A percentile compares a stretch with the other conserved stretches of the same genome.
These are phyloP conservation scores for Mycena chlorophos DNA, from an alignment of 768 basidiomycete genomes.

Conservation along the genomic window DNA sequence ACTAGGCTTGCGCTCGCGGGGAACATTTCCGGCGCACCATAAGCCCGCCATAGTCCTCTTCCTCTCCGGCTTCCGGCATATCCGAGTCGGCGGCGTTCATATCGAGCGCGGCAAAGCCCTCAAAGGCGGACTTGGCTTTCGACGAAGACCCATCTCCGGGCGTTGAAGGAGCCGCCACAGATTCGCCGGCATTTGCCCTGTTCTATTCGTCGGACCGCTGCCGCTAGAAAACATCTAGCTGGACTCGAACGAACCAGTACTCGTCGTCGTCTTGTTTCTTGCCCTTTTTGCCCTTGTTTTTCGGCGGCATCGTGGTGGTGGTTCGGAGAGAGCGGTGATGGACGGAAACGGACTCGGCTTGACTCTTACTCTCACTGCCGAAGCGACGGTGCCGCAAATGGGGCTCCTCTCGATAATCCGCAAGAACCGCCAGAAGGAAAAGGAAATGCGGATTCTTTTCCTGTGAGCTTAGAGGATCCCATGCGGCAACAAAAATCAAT, in stretches of 20 bases:
- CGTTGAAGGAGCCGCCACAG: slow-evolving; percentile 44
- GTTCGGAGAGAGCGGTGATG: slow-evolving; percentile 11
- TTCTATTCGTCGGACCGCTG: slow-evolving; percentile 17
- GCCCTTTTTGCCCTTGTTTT: slow-evolving; percentile 83
- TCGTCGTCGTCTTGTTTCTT: slow-evolving; percentile 82
- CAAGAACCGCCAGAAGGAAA: slow-evolving; percentile 93
- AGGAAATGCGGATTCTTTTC: slow-evolving; percentile 95
- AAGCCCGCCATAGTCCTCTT: slow-evolving; percentile 70
- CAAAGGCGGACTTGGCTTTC: slow-evolving; percentile 41
- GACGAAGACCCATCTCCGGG: slow-evolving; percentile 42
- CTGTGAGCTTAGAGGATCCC: slow-evolving; percentile 48
- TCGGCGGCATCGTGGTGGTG: slow-evolving; percentile 45
- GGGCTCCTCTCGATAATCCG: slow-evolving; percentile 96
- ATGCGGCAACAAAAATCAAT: slow-evolving; percentile 16
- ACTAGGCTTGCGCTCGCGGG: slow-evolving; percentile 7
- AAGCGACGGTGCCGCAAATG: no score
- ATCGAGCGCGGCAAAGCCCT: slow-evolving; percentile 52
- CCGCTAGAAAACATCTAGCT: slow-evolving; percentile 9
- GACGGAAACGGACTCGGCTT: slow-evolving; percentile 1
- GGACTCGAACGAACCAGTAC: slow-evolving; percentile 60
- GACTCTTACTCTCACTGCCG: no score
- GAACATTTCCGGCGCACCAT: slow-evolving; percentile 57
- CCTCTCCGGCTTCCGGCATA: slow-evolving; percentile 53
- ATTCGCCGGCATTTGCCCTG: slow-evolving; percentile 69
- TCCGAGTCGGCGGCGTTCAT: slow-evolving; percentile 40